Percentiles rank a stretch among this genome's conserved stretches.
Conservation (phyloP, 1,284 basidiomycete species). For the Wallemia mellicola region DNA sequence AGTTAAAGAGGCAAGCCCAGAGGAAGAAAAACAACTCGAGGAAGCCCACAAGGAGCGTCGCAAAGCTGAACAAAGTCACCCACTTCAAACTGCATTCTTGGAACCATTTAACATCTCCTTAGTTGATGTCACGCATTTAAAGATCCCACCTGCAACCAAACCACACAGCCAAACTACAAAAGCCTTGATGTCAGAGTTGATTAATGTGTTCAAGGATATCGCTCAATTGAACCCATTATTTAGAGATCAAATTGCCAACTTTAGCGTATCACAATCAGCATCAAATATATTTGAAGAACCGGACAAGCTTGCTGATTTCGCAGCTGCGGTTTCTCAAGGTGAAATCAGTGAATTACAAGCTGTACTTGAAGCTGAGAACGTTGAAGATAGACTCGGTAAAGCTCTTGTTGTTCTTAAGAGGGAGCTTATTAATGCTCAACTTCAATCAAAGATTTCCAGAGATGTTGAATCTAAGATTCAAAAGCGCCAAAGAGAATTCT, state of each 20-base stretch:
- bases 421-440: constrained; percentile 85
- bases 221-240: constrained; percentile 90
- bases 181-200: constrained; percentile 86
- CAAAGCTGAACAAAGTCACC: constrained; percentile 13
- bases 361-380: constrained; percentile 56
- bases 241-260: constrained; percentile 92
- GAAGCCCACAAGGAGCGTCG: constrained; percentile 1
- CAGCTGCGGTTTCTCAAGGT: constrained; percentile 77
- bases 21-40: constrained; percentile 1
- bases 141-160: constrained; percentile 63
- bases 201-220: constrained; percentile 95
- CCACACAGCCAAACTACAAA: constrained; percentile 62
- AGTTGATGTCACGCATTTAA: constrained; percentile 62
- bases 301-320: constrained; percentile 91
- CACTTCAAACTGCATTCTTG: constrained; percentile 67
- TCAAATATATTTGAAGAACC: constrained; percentile 97
- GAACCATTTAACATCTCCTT: constrained; percentile 69
- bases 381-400: constrained; percentile 73
- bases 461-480: constrained; percentile 93
- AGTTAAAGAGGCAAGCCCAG: constrained; percentile 1
- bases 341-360: constrained; percentile 77
- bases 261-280: constrained; percentile 77
- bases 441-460: constrained; percentile 75
- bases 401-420: constrained; percentile 83
- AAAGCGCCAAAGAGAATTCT: constrained; percentile 88